Percentiles rank a stretch among this genome's conserved stretches.
Evolutionary conservation across 352 stramenopile genomes (phyloP).

Genomic region (Globisporangium spiculum): DNA sequence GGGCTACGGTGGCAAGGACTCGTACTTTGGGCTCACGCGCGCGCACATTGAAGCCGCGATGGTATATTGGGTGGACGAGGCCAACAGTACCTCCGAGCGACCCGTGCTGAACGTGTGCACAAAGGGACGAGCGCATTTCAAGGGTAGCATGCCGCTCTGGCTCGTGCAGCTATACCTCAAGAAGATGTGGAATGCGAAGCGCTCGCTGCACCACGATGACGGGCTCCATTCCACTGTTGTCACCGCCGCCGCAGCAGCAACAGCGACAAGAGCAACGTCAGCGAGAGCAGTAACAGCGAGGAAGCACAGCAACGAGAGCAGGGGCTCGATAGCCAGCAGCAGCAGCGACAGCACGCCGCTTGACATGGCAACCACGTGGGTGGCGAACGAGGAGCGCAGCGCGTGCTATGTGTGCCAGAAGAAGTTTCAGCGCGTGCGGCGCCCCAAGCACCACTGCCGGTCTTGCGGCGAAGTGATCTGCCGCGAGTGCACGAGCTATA

Average conservation of each 20-base stretch:
- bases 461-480: conserved; percentile 72
- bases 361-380: conserved; percentile 60
- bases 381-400: conserved; percentile 52
- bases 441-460: conserved; percentile 71
- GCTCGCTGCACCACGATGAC: conserved; percentile 21
- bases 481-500: conserved; percentile 43
- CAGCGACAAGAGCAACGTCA: background rate
- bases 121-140: conserved; percentile 58
- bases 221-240: conserved; percentile 9
- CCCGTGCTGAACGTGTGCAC: conserved; percentile 50
- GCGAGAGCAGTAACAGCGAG: conserved; percentile 1
- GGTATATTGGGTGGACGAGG: conserved; percentile 65
- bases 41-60: conserved; percentile 59
- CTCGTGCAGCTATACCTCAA: conserved; percentile 64
- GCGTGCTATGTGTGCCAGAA: conserved; percentile 57
- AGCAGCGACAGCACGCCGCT: conserved; percentile 24
- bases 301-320: background rate
- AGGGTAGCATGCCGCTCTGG: conserved; percentile 53
- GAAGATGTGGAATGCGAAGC: conserved; percentile 47
- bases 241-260: background rate
- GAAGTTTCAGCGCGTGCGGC: conserved; percentile 53
- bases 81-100: conserved; percentile 8
- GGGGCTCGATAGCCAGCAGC: background rate
- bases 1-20: conserved; percentile 55
- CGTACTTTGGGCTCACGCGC: conserved; percentile 68